These are phyloP conservation scores for Ustilago sp. DNA, from an alignment of 1,284 basidiomycete genomes.

Conservation along the genomic window DNA sequence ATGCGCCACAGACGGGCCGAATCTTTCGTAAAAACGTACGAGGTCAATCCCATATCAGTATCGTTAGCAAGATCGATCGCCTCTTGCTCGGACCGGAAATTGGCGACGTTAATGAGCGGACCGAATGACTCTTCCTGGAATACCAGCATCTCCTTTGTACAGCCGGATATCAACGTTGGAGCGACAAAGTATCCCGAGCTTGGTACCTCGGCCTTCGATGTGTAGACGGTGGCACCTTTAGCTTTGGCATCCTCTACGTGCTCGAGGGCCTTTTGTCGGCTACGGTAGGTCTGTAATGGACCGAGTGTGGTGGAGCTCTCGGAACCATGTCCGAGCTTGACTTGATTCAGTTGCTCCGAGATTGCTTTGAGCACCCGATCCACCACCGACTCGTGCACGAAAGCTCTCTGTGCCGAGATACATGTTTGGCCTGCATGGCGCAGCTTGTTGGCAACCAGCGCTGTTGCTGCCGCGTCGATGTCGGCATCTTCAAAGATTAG, in stretches of 20 bases:
- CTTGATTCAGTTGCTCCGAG: conserved; percentile 82
- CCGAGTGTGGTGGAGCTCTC: conserved; percentile 83
- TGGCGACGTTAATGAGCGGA: conserved; percentile 73
- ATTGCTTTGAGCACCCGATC: conserved; percentile 85
- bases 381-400: conserved; percentile 78
- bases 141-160: conserved; percentile 75
- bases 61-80: conserved; percentile 87
- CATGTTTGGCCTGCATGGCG: conserved; percentile 91
- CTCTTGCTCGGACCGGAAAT: conserved; percentile 92
- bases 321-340: conserved; percentile 92
- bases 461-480: conserved; percentile 89
- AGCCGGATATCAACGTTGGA: conserved; percentile 87
- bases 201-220: conserved; percentile 78
- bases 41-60: conserved; percentile 84
- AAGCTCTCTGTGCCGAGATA: conserved; percentile 72
- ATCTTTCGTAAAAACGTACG: conserved; percentile 74
- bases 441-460: conserved; percentile 89
- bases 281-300: conserved; percentile 88
- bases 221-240: conserved; percentile 86
- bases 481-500: conserved; percentile 98
- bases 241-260: conserved; percentile 88
- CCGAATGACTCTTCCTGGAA: conserved; percentile 68
- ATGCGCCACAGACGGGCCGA: conserved; percentile 92
- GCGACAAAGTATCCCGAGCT: conserved; percentile 78
- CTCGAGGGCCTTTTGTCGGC: conserved; percentile 84